Base-by-base conservation (phyloP, 306 rosid genomes). In the Ormosia semicastrata region DNA sequence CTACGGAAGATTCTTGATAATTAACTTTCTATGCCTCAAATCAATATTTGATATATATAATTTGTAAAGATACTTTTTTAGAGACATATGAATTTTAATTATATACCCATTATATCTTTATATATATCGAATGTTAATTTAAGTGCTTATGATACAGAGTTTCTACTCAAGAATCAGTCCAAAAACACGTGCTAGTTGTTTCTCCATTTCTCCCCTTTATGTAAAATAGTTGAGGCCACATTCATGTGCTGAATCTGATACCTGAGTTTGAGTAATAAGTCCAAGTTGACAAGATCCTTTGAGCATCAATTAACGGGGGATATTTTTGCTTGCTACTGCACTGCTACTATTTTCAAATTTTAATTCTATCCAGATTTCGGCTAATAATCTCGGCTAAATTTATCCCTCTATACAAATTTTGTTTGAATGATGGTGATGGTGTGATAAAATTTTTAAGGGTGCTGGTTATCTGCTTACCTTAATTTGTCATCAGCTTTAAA, bases 401-500 rank as follows among this genome's bases (percentile, higher is more conserved):
- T 36, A 73, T 4, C 50, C 58, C 50, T 15, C 77, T 52, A 36
- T 17, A 33, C 3, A 53, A 72, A 44, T 49, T 73, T 54, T 43
- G 44, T 53, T 34, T 57, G 52, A 30, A 67, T 40, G 75, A 59
- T 18, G 72, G 24, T 40, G 80, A 64, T 74, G 50, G 24, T 1
- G 71, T 41, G 44, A 50, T 60, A 17, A 41, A 10, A 62, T 44
- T 62, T 47, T 62, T 32, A 63, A 69, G 60, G 54, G n/a, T 15
- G 66, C 47, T 47, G 64, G 10, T 53, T 59, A 53, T 82, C 6
- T 65, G 80, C 8, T 44, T 57, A 40, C 71, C 81, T 86, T 81
- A 41, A 77, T 54, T 67, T 67, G 81, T 18, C 76, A 66, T 67
- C 34, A 68, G 76, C 79, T 67, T 76, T 81, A 5, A 71, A 81